phyloP scores from a whole-genome alignment of 1,284 basidiomycete species.

The Austroboletus niveus region DNA sequence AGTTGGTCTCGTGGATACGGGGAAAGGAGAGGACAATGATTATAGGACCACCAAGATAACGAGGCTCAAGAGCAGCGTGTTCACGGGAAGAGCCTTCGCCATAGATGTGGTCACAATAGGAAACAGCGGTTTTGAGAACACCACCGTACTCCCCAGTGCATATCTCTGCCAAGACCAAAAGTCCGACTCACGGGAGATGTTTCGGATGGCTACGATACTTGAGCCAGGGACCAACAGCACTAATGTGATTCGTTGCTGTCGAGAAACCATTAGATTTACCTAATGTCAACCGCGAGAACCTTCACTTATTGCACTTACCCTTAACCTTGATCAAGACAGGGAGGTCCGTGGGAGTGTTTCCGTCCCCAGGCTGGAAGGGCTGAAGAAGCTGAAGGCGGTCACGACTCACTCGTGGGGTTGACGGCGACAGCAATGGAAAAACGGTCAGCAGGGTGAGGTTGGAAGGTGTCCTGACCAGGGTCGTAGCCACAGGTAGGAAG shows the following conservation, averaged over 20 bases:
- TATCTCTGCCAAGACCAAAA: background rate
- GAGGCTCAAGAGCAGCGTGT: constrained; percentile 96
- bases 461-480: constrained; percentile 96
- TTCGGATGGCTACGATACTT: constrained; percentile 98
- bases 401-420: constrained; percentile 61
- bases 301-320: constrained; percentile 91
- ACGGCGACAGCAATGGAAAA: constrained; percentile 85
- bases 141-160: constrained; percentile 79
- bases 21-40: constrained; percentile 96
- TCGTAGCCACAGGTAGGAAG: constrained; percentile 96
- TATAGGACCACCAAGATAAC: constrained; percentile 93
- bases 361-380: constrained; percentile 93
- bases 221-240: constrained; percentile 97
- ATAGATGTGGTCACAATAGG: constrained; percentile 94
- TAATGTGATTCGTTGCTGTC: constrained; percentile 82
- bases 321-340: constrained; percentile 97
- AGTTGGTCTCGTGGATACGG: constrained; percentile 97
- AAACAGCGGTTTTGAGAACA: constrained; percentile 82
- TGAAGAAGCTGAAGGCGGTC: constrained; percentile 94
- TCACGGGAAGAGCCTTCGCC: constrained; percentile 98
- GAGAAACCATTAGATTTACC: background rate
- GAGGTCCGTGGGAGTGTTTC: constrained; percentile 86
- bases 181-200: constrained; percentile 82
- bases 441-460: constrained; percentile 88
- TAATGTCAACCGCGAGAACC: background rate